These are phyloP conservation scores for Aphanomyces invadans DNA, from an alignment of 352 stramenopile genomes.

Conservation along the genomic window DNA sequence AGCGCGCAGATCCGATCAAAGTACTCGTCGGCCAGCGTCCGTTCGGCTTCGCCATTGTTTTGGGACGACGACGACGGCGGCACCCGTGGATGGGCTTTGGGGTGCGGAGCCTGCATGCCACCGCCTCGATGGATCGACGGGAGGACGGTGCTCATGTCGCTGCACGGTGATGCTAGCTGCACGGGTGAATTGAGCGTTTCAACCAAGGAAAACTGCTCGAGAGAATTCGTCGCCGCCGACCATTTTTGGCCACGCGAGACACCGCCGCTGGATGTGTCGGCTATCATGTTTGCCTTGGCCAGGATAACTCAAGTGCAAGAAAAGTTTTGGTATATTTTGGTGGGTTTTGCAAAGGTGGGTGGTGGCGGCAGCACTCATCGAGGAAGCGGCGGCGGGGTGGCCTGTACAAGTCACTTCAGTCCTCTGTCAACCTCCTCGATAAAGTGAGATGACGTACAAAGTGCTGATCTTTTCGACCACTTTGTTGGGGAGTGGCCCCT, in stretches of 20 bases:
- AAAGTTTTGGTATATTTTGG: no score
- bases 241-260: no score
- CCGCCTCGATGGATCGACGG: constrained; percentile 11
- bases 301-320: no score
- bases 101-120: background rate
- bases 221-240: no score
- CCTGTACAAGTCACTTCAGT: no score
- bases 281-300: no score
- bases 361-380: background rate
- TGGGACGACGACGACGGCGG: background rate
- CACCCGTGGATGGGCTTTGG: background rate
- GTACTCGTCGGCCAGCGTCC: constrained; percentile 18
- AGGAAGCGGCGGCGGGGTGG: constrained; percentile 1
- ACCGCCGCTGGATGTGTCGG: no score
- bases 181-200: background rate
- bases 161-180: background rate
- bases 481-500: background rate
- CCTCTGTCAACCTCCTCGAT: no score
- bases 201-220: background rate
- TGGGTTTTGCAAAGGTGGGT: no score
- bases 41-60: constrained; percentile 2
- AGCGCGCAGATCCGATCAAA: constrained; percentile 39
- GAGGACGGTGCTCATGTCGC: constrained; percentile 6
- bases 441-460: background rate
- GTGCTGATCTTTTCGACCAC: background rate